Conservation (phyloP, 2,329 filamentous ascomycete species). For the Aspergillus hiratsukae region DNA sequence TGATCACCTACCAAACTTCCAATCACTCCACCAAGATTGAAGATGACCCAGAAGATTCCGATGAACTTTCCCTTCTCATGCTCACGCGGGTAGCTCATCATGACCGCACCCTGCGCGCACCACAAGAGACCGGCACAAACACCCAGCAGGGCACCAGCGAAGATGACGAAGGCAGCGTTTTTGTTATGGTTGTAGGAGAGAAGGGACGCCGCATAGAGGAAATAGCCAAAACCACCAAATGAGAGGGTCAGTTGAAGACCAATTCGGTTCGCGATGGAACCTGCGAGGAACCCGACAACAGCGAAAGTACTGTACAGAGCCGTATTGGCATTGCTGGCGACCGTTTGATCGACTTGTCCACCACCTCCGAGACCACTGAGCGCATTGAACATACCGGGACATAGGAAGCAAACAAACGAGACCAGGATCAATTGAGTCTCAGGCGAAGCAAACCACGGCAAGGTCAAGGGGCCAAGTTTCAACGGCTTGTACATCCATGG, state of each 20-base stretch:
- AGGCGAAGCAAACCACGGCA: conserved; percentile 70
- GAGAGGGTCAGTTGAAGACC: conserved; percentile 42
- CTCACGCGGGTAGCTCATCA: conserved; percentile 81
- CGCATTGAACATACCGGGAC: conserved; percentile 70
- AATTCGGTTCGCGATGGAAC: conserved; percentile 44
- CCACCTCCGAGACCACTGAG: conserved; percentile 62
- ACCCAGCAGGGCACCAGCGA: conserved; percentile 47
- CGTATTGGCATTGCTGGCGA: conserved; percentile 63
- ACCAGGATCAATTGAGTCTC: conserved; percentile 68
- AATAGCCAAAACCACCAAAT: conserved; percentile 46
- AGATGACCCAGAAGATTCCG: conserved; percentile 90
- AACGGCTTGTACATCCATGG: conserved; percentile 65
- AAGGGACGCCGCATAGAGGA: conserved; percentile 47
- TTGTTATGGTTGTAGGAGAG: conserved; percentile 49
- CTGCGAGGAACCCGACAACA: conserved; percentile 60
- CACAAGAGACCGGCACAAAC: conserved; percentile 48
- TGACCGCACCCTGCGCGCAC: conserved; percentile 49
- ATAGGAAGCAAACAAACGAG: conserved; percentile 65
- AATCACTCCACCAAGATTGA: conserved; percentile 87
- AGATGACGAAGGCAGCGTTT: conserved; percentile 47
- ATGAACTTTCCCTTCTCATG: conserved; percentile 82
- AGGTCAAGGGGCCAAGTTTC: conserved; percentile 49
- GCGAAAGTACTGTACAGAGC: conserved; percentile 70
- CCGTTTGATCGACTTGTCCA: conserved; percentile 54
- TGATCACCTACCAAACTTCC: conserved; percentile 59